phyloP scores from a whole-genome alignment of 257 asterid genomes.

The Primulina tabacum region DNA sequence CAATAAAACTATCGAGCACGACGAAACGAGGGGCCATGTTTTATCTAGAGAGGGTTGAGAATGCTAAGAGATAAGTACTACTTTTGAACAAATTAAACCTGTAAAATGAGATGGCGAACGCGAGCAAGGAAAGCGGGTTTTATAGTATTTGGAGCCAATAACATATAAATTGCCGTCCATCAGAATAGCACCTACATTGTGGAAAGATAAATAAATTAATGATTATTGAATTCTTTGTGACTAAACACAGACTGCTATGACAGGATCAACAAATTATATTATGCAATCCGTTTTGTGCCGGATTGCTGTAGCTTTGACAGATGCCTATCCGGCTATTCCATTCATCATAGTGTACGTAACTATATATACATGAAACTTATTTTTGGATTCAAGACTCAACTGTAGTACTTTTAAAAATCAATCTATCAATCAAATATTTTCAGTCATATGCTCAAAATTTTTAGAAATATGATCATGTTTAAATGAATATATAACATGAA shows the following conservation, averaged over 20 bases:
- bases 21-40: slow-evolving; percentile 12
- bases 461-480: too few relatives aligned
- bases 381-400: too few relatives aligned
- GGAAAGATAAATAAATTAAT: background rate
- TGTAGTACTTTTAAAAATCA: too few relatives aligned
- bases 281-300: background rate
- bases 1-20: slow-evolving; percentile 1
- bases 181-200: background rate
- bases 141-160: background rate
- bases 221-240: background rate
- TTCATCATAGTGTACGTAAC: background rate
- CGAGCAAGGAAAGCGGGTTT: background rate
- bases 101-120: background rate
- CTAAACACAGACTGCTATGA: background rate
- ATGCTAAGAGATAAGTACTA: background rate
- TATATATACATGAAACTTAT: too few relatives aligned
- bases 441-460: too few relatives aligned
- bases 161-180: background rate
- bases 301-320: background rate
- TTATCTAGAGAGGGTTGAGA: background rate
- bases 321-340: background rate
- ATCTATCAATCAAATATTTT: too few relatives aligned
- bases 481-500: too few relatives aligned
- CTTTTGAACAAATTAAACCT: background rate
- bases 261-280: background rate